phyloP scores from a whole-genome alignment of 2,329 filamentous ascomycete genomes.

The Epichloe sibirici region DNA sequence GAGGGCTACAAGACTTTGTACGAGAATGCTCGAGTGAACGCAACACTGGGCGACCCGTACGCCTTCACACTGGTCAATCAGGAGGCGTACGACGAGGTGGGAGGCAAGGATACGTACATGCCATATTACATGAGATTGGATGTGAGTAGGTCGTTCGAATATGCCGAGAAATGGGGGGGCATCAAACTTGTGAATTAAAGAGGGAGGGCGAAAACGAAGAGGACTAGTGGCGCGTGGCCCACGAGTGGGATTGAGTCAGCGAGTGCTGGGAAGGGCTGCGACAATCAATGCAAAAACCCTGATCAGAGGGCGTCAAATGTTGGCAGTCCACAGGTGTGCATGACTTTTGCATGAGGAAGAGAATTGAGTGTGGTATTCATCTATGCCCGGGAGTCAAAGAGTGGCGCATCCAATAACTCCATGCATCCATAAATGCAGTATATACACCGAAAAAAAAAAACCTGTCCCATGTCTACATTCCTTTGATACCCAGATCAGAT shows the following conservation, averaged over 20 bases:
- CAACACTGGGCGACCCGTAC: slow-evolving; percentile 19
- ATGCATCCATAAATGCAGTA: neutral
- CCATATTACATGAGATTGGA: slow-evolving; percentile 38
- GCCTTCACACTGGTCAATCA: slow-evolving; percentile 45
- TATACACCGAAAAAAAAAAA: neutral
- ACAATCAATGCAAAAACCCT: no score
- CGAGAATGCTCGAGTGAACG: slow-evolving; percentile 23
- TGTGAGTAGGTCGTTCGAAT: slow-evolving; percentile 23
- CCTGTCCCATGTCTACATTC: neutral
- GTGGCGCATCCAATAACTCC: neutral
- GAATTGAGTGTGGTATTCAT: neutral
- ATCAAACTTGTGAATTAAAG: slow-evolving; percentile 28
- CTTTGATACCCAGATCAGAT: neutral
- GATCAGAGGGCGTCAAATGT: no score
- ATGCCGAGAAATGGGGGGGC: slow-evolving; percentile 32
- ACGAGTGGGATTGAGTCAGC: no score
- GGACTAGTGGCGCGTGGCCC: slow-evolving; percentile 38
- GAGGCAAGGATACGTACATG: slow-evolving; percentile 46
- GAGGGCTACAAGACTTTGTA: slow-evolving; percentile 30
- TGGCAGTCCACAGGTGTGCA: no score
- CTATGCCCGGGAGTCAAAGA: no score
- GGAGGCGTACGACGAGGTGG: slow-evolving; percentile 34
- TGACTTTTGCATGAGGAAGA: neutral
- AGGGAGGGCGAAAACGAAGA: slow-evolving; percentile 23
- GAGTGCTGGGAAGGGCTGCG: no score